phyloP scores from a whole-genome alignment of 345 rosid genomes.

The Eucalyptus curtisii region DNA sequence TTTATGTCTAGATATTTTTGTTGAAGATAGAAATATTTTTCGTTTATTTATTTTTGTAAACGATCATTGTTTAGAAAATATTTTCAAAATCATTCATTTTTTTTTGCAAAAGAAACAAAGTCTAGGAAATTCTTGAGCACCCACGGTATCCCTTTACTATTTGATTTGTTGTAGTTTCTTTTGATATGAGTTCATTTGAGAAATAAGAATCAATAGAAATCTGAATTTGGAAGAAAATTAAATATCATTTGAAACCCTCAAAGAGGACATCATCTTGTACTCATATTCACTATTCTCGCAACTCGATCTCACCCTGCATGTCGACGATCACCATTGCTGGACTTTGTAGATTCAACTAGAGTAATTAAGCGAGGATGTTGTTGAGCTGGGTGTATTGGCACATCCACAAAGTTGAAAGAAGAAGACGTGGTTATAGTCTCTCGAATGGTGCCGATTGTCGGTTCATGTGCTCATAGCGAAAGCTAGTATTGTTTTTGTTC shows the following conservation, averaged over 20 bases:
- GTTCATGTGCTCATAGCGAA: neutral
- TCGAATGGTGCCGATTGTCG: neutral
- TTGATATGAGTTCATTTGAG: neutral
- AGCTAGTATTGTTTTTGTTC: neutral
- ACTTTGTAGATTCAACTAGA: neutral
- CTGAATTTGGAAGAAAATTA: neutral
- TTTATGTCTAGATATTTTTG: neutral
- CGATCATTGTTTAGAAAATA: fast-evolving
- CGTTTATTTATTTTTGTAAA: neutral
- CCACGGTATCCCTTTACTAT: neutral
- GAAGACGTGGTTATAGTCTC: neutral
- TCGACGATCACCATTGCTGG: neutral
- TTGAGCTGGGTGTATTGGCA: neutral
- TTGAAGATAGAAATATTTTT: neutral
- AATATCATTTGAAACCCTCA: neutral
- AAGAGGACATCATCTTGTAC: neutral
- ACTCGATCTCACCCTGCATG: neutral
- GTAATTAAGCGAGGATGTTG: neutral
- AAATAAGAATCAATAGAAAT: neutral
- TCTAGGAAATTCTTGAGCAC: neutral
- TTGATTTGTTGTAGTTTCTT: neutral
- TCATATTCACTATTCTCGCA: neutral
- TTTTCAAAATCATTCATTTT: neutral
- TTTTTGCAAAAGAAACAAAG: neutral
- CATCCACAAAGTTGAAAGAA: neutral